These are phyloP conservation scores for Histomonas meleagridis DNA, from an alignment of 208 protist genomes.

Conservation along the genomic window DNA sequence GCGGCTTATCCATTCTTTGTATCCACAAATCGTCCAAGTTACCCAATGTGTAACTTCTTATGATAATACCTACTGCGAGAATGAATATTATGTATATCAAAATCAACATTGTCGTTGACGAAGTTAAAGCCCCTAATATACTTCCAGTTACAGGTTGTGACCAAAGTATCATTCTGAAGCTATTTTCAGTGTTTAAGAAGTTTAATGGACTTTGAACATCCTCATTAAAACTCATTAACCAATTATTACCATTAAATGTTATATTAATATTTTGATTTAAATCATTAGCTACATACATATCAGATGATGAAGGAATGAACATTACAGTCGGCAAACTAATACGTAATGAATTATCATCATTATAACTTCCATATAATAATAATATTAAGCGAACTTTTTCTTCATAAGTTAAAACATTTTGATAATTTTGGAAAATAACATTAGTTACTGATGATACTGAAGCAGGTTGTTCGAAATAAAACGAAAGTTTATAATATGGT, in stretches of 20 bases:
- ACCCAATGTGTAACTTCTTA: not conserved
- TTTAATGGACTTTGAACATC: not conserved
- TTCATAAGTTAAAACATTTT: too few relatives aligned
- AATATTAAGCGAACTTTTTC: too few relatives aligned
- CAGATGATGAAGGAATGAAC: not conserved
- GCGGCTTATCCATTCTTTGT: not conserved
- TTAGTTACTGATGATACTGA: too few relatives aligned
- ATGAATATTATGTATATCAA: conserved; percentile 11
- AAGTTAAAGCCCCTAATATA: not conserved
- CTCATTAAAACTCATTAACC: not conserved
- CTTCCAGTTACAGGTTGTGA: not conserved
- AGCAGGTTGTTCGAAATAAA: not conserved
- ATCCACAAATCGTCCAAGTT: not conserved
- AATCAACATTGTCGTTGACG: not conserved
- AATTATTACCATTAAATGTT: too few relatives aligned
- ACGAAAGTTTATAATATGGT: not conserved
- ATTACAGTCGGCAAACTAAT: not conserved
- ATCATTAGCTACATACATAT: not conserved
- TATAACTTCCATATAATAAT: too few relatives aligned
- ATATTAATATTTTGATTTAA: not conserved
- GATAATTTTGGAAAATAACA: too few relatives aligned
- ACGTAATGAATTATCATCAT: too few relatives aligned
- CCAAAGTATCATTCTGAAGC: not conserved
- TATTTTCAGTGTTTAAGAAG: not conserved
- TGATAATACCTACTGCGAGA: not conserved